Evolutionary conservation across 208 protist species (phyloP).

Genomic region (Leishmania turanica): DNA sequence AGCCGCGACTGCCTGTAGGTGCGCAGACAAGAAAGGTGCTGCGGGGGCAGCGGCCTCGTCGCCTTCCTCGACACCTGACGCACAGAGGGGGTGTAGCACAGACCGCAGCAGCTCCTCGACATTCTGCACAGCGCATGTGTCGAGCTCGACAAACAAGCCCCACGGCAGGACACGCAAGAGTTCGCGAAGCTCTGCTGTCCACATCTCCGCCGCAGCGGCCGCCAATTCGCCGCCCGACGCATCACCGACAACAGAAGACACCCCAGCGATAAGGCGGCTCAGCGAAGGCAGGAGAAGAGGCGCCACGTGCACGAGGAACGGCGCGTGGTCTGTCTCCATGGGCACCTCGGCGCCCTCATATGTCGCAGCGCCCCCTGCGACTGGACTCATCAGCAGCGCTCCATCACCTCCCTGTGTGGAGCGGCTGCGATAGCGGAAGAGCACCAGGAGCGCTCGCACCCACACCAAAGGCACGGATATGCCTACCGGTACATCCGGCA

Average conservation of each 20-base stretch:
- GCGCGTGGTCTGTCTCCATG: not conserved
- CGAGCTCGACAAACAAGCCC: constrained; percentile 17
- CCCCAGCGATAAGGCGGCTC: constrained; percentile 3
- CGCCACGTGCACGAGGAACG: constrained; percentile 2
- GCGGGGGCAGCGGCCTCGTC: not conserved
- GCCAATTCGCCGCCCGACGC: not conserved
- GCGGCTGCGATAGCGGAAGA: constrained; percentile 26
- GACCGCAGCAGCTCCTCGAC: constrained; percentile 16
- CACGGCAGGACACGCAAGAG: constrained; percentile 25
- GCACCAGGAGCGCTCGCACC: constrained; percentile 20
- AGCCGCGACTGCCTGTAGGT: not conserved
- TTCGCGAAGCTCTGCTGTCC: constrained; percentile 21
- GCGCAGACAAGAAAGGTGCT: not conserved
- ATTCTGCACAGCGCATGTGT: not conserved
- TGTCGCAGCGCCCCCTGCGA: not conserved
- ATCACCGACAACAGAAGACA: not conserved
- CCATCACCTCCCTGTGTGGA: not conserved
- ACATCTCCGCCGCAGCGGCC: constrained; percentile 12
- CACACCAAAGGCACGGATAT: constrained; percentile 15
- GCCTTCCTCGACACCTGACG: not conserved
- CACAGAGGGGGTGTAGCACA: not conserved
- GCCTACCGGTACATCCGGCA: not conserved
- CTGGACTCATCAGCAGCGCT: not conserved
- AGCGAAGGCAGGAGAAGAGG: constrained; percentile 4
- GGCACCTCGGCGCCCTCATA: not conserved